Conservation (phyloP, 345 rosid species). For the Angophora floribunda region DNA sequence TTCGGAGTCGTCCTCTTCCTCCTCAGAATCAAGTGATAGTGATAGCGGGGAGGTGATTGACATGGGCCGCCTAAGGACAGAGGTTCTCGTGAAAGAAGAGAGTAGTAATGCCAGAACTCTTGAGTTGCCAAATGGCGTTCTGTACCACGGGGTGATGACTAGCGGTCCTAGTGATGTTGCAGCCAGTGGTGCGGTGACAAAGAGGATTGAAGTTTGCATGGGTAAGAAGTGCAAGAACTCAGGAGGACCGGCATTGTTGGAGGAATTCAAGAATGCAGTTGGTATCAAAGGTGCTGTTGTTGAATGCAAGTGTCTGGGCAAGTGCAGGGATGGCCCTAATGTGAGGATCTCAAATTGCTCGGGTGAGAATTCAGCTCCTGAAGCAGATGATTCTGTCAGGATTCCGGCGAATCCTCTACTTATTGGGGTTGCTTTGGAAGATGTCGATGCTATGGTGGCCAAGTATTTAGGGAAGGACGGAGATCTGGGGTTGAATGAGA, state of each 20-base stretch:
- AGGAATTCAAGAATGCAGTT: conserved; percentile 41
- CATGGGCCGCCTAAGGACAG: conserved; percentile 29
- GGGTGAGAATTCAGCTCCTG: not conserved
- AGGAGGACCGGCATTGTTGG: conserved; percentile 45
- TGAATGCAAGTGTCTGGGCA: conserved; percentile 74
- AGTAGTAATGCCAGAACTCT: not conserved
- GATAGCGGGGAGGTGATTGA: conserved; percentile 40
- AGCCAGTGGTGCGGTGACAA: not conserved
- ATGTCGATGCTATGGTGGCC: conserved; percentile 43
- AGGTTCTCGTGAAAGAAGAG: not conserved
- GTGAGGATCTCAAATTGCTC: conserved; percentile 25
- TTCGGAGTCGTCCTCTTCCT: conserved; percentile 25
- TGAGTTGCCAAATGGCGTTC: not conserved
- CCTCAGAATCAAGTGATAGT: conserved; percentile 40
- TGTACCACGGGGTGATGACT: not conserved
- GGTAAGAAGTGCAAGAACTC: conserved; percentile 66
- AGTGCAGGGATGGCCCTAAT: conserved; percentile 70
- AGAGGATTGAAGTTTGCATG: conserved; percentile 66
- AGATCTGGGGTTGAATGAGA: not conserved
- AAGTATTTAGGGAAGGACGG: conserved; percentile 20
- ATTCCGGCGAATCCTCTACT: conserved; percentile 38
- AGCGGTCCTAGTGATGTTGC: not conserved
- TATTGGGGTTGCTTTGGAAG: conserved; percentile 60
- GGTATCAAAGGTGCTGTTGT: conserved; percentile 38
- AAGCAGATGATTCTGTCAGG: conserved; percentile 9